Evolutionary conservation across 2,329 filamentous ascomycete genomes (phyloP).

Genomic region (Bisporella sp.): DNA sequence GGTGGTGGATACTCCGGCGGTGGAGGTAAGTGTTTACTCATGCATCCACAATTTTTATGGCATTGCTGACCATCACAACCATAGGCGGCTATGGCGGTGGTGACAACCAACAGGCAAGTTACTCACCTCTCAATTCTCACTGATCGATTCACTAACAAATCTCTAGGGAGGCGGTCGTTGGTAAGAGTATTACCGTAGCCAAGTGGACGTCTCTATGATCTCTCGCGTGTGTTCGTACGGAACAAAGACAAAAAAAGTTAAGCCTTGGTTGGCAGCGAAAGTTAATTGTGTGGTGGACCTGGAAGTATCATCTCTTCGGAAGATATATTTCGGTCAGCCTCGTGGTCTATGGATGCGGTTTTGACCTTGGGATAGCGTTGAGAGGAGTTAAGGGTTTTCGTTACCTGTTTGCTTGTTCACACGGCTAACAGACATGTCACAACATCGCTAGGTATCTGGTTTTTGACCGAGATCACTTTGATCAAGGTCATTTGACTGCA

Average conservation of each 20-base stretch:
- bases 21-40: conserved; percentile 14
- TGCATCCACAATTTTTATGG: too few species aligned
- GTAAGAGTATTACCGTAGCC: conserved; percentile 6
- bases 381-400: conserved; percentile 25
- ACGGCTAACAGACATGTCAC: conserved; percentile 14
- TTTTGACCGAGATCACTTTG: conserved; percentile 24
- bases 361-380: conserved; percentile 23
- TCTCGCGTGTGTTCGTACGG: conserved; percentile 19
- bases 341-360: conserved; percentile 28
- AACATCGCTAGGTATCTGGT: conserved; percentile 16
- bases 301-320: conserved; percentile 16
- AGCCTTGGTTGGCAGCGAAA: conserved; percentile 25
- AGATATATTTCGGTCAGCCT: conserved; percentile 18
- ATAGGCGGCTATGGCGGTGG: conserved; percentile 23
- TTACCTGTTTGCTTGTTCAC: conserved; percentile 23
- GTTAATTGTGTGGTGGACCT: conserved; percentile 26
- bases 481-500: conserved; percentile 23
- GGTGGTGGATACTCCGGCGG: conserved; percentile 17
- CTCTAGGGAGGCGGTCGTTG: conserved; percentile 19
- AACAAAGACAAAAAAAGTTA: conserved; percentile 25
- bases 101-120: conserved; percentile 15
- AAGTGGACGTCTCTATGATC: conserved; percentile 19
- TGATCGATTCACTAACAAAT: not conserved
- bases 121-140: too few species aligned
- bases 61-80: too few species aligned